phyloP scores from a whole-genome alignment of 441 rosid species.

The Omphalea diandra region DNA sequence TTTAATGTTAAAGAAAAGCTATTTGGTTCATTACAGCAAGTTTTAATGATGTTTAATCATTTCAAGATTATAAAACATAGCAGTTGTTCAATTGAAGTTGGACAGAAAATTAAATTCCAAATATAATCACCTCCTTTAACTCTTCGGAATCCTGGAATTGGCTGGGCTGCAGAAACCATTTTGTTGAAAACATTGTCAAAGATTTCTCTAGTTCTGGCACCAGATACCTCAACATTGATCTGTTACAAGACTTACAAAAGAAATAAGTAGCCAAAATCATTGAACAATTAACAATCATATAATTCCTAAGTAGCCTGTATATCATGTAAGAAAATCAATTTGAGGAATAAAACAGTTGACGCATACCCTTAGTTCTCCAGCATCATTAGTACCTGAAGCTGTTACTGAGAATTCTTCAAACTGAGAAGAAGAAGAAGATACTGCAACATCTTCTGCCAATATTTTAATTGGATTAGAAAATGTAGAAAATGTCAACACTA shows the following conservation, averaged over 20 bases:
- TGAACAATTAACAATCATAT: neutral
- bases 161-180: conserved; percentile 97
- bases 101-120: neutral
- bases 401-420: conserved; percentile 48
- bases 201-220: conserved; percentile 57
- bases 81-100: neutral
- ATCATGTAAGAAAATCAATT: conserved; percentile 7
- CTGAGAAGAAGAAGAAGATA: conserved; percentile 45
- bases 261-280: neutral
- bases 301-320: neutral
- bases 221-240: conserved; percentile 64
- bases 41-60: neutral
- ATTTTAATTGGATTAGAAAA: conserved; percentile 17
- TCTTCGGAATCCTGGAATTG: conserved; percentile 95
- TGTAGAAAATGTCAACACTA: neutral
- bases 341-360: neutral
- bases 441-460: conserved; percentile 44
- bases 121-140: conserved; percentile 76
- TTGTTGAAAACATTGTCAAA: conserved; percentile 61
- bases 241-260: conserved; percentile 27
- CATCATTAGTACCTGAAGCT: conserved; percentile 21
- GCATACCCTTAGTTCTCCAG: conserved; percentile 45
- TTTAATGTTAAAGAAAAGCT: neutral
- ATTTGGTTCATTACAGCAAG: neutral
- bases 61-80: neutral